Conservation (phyloP, 2,329 filamentous ascomycete species). For the Colletotrichum scovillei region DNA sequence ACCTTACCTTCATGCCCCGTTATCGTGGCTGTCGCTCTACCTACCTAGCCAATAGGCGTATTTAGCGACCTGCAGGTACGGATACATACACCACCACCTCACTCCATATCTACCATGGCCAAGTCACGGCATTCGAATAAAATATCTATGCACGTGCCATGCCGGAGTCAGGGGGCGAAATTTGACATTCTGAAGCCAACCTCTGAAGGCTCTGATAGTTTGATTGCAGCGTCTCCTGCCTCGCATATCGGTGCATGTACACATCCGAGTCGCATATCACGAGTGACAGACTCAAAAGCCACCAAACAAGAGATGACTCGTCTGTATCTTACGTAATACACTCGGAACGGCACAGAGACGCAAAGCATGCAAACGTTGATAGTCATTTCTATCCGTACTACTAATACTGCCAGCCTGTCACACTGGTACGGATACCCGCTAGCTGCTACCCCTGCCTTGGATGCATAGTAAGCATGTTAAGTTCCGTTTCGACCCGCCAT, state of each 20-base stretch:
- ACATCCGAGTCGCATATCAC: no score
- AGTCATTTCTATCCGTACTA: not conserved
- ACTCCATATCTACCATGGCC: not conserved
- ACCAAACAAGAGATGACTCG: not conserved
- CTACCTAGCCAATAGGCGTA: constrained; percentile 15
- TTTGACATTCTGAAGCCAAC: constrained; percentile 13
- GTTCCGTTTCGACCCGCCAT: constrained; percentile 23
- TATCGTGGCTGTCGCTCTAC: not conserved
- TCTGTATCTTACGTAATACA: not conserved
- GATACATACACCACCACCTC: not conserved
- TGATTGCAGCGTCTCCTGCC: constrained; percentile 5
- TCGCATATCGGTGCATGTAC: not conserved
- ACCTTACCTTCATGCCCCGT: not conserved
- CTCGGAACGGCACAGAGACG: not conserved
- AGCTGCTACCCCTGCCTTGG: not conserved
- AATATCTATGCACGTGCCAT: constrained; percentile 25
- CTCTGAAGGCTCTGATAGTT: not conserved
- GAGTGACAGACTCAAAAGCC: not conserved
- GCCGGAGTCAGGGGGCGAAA: constrained; percentile 24
- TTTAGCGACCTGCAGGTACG: constrained; percentile 28
- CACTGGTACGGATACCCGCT: not conserved
- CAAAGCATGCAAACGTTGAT: not conserved
- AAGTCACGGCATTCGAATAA: constrained; percentile 8
- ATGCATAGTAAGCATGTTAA: constrained; percentile 2
- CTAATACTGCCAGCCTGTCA: not conserved